These are phyloP conservation scores for Fragilaria crotonensis DNA, from an alignment of 108 stramenopile genomes.

Conservation along the genomic window DNA sequence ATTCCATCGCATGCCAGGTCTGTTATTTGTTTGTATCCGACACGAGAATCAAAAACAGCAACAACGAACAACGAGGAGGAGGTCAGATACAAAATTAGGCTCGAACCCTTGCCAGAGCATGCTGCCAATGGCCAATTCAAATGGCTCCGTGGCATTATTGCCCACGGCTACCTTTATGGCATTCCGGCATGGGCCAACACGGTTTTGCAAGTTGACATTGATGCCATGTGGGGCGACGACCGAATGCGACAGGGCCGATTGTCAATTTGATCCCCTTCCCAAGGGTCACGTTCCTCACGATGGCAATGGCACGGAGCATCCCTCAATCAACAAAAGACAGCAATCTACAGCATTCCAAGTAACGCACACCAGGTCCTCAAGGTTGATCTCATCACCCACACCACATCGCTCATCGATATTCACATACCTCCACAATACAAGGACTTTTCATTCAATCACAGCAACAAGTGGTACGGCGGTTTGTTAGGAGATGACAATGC, in stretches of 20 bases:
- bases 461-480: conserved; percentile 84
- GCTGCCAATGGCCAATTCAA: conserved; percentile 39
- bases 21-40: conserved; percentile 47
- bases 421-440: conserved; percentile 36
- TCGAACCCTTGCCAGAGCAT: conserved; percentile 32
- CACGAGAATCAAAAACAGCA: conserved; percentile 7
- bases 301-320: conserved; percentile 90
- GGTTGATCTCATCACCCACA: conserved; percentile 52
- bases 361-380: conserved; percentile 71
- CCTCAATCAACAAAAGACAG: conserved; percentile 59
- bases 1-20: conserved; percentile 54
- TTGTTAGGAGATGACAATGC: conserved; percentile 67
- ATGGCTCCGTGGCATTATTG: conserved; percentile 71
- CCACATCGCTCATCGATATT: conserved; percentile 51
- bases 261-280: conserved; percentile 43
- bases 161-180: conserved; percentile 66
- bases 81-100: conserved; percentile 9
- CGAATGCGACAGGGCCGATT: conserved; percentile 13
- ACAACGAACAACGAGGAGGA: conserved; percentile 27
- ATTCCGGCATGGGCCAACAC: conserved; percentile 66
- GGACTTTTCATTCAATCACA: conserved; percentile 26
- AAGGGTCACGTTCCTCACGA: conserved; percentile 22
- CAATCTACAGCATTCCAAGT: conserved; percentile 79
- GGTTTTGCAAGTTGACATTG: conserved; percentile 58
- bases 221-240: conserved; percentile 48